Percentiles rank a stretch among this genome's conserved stretches.
Conservation (phyloP, 108 stramenopile genomes). For the Nitzschia putrida region DNA sequence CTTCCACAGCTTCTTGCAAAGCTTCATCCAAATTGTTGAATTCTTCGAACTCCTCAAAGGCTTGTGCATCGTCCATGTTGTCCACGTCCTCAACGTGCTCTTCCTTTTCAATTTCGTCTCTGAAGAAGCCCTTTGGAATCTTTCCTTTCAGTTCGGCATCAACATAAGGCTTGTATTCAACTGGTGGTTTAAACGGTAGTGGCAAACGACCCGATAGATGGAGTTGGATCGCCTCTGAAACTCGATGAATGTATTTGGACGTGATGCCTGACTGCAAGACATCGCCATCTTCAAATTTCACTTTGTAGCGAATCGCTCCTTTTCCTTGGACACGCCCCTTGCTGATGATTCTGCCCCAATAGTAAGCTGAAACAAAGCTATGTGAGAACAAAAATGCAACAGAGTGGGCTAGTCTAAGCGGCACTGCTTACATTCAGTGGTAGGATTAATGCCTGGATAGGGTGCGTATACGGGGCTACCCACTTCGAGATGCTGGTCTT, state of each 20-base stretch:
- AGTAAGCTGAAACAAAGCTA: background rate
- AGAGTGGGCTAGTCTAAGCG: background rate
- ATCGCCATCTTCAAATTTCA: constrained; percentile 2
- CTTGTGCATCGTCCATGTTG: background rate
- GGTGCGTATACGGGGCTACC: constrained; percentile 15
- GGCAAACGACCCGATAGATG: background rate
- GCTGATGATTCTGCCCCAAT: background rate
- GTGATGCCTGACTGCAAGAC: background rate
- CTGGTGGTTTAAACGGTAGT: background rate
- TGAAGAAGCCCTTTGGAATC: background rate
- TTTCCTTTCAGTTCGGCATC: background rate
- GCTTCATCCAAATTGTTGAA: background rate
- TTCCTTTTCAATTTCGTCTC: background rate
- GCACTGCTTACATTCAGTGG: background rate
- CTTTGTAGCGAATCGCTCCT: background rate
- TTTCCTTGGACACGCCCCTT: background rate
- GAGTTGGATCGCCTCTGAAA: background rate
- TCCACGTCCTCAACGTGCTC: background rate
- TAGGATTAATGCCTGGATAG: constrained; percentile 3
- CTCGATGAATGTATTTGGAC: background rate
- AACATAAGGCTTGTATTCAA: background rate
- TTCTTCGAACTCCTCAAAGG: too few species aligned
- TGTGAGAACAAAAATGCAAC: background rate
- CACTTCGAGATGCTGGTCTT: background rate
- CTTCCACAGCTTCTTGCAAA: background rate